Evolutionary conservation across 148 eudicot species (phyloP).

Genomic region (Pharnaceum exiguum): DNA sequence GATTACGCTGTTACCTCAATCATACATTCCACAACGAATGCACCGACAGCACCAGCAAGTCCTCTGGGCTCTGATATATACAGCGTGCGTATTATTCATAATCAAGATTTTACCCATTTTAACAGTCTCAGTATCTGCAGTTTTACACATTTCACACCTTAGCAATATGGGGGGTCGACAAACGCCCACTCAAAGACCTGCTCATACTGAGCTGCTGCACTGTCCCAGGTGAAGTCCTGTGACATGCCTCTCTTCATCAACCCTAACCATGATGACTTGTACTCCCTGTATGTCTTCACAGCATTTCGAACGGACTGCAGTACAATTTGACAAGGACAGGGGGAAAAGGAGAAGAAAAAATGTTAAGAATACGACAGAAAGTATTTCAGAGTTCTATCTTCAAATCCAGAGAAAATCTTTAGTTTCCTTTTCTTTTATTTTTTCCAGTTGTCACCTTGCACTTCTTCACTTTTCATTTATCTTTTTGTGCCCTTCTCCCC

Average conservation of each 20-base stretch:
- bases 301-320: constrained; percentile 64
- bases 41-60: not conserved
- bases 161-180: constrained; percentile 71
- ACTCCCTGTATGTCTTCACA: constrained; percentile 55
- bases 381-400: too few relatives aligned
- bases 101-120: not conserved
- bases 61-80: too few relatives aligned
- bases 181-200: constrained; percentile 85
- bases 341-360: not conserved
- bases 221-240: constrained; percentile 77
- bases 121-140: not conserved
- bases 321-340: not conserved
- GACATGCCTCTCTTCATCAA: constrained; percentile 92
- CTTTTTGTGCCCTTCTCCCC: too few relatives aligned
- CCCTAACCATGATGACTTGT: constrained; percentile 81
- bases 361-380: too few relatives aligned
- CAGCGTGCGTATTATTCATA: not conserved
- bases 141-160: not conserved
- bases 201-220: constrained; percentile 87
- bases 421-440: too few relatives aligned
- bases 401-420: too few relatives aligned
- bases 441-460: too few relatives aligned
- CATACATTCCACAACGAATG: not conserved
- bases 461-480: too few relatives aligned
- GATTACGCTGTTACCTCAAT: not conserved